Conservation (phyloP, 208 protist species). For the Willaertia magna region DNA sequence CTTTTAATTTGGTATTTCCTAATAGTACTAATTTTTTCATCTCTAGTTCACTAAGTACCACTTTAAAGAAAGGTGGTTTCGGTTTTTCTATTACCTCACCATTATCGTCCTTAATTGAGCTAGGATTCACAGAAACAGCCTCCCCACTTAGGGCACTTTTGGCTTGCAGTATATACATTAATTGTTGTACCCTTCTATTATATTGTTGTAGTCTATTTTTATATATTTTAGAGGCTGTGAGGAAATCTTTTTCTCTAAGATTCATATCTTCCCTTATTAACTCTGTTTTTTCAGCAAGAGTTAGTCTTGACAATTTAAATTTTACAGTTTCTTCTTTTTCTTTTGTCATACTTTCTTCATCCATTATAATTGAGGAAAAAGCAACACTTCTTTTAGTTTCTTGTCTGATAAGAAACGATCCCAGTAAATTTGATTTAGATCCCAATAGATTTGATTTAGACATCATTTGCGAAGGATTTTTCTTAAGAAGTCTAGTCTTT, state of each 20-base stretch:
- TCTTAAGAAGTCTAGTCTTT: too few relatives aligned
- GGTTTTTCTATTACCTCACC: not conserved
- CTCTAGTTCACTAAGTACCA: not conserved
- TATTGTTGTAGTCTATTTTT: not conserved
- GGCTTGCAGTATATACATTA: not conserved
- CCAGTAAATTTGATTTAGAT: too few relatives aligned
- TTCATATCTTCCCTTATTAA: not conserved
- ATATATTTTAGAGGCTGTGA: not conserved
- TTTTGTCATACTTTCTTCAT: not conserved
- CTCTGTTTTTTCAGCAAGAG: not conserved
- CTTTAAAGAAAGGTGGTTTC: not conserved
- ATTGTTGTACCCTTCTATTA: not conserved
- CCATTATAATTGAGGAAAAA: not conserved
- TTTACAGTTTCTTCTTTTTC: not conserved
- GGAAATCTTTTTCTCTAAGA: not conserved
- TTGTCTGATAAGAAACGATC: not conserved
- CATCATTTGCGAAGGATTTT: not conserved
- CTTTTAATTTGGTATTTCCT: not conserved
- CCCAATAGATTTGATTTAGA: too few relatives aligned
- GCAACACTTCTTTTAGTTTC: not conserved
- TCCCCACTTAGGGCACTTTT: not conserved
- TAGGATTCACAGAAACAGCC: too few relatives aligned
- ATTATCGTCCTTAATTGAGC: not conserved
- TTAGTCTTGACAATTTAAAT: not conserved
- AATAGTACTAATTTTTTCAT: not conserved